Evolutionary conservation across 306 rosid genomes (phyloP).

Genomic region (Vachellia collinsii): DNA sequence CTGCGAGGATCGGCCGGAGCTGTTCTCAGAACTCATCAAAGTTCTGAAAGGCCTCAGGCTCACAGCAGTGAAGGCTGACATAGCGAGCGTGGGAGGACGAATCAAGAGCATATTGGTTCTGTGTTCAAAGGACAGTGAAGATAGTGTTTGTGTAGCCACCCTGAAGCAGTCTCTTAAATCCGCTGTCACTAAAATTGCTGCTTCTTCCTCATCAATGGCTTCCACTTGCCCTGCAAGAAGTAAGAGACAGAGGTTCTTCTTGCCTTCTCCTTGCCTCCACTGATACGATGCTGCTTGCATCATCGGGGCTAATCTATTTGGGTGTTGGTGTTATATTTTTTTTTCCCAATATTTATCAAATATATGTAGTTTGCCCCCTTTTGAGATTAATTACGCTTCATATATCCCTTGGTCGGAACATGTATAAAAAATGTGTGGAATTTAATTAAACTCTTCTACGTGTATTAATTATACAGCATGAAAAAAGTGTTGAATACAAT

Average conservation of each 20-base stretch:
- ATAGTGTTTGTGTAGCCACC: constrained; percentile 55
- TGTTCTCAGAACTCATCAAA: constrained; percentile 82
- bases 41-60: constrained; percentile 69
- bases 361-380: background rate
- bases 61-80: constrained; percentile 80
- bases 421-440: background rate
- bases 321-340: constrained; percentile 28
- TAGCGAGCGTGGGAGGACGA: constrained; percentile 85
- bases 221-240: constrained; percentile 72
- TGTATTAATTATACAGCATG: background rate
- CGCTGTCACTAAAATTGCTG: constrained; percentile 64
- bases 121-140: constrained; percentile 65
- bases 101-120: constrained; percentile 77
- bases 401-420: background rate
- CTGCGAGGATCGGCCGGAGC: constrained; percentile 89
- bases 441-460: background rate
- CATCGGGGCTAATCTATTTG: constrained; percentile 19
- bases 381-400: too few species aligned
- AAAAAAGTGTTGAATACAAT: background rate
- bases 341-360: constrained; percentile 10
- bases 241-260: constrained; percentile 96
- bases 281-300: constrained; percentile 20
- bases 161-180: constrained; percentile 81
- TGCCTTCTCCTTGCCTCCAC: constrained; percentile 62
- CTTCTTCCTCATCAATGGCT: constrained; percentile 57